These are phyloP conservation scores for Rhizopogon sp. DNA, from an alignment of 768 basidiomycete genomes.

Conservation along the genomic window DNA sequence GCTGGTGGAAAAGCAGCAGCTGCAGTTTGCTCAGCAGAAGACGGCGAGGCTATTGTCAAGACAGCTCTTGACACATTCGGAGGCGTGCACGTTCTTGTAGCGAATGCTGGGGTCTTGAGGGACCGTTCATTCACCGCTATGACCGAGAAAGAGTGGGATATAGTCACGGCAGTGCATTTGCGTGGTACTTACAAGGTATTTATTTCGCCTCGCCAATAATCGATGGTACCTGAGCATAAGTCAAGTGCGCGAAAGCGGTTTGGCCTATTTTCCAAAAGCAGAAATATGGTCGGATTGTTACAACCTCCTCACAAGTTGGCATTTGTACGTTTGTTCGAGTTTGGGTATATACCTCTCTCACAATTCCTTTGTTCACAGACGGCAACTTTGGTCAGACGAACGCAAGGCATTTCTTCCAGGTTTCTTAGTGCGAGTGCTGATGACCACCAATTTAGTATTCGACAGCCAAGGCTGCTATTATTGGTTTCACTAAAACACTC, in stretches of 20 bases:
- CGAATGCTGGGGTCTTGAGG: slow-evolving; percentile 91
- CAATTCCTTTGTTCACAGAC: slow-evolving; percentile 39
- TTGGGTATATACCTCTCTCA: background rate
- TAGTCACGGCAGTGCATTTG: slow-evolving; percentile 84
- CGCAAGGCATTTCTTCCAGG: slow-evolving; percentile 29
- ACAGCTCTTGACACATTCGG: slow-evolving; percentile 85
- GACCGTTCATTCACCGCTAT: slow-evolving; percentile 91
- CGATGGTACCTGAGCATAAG: background rate
- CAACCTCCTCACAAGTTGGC: slow-evolving; percentile 89
- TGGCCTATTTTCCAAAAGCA: slow-evolving; percentile 98
- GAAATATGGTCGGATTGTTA: slow-evolving; percentile 92
- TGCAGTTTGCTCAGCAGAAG: slow-evolving; percentile 84
- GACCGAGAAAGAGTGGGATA: slow-evolving; percentile 92
- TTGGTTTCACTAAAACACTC: slow-evolving; percentile 84
- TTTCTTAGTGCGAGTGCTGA: background rate
- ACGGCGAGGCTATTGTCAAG: slow-evolving; percentile 87
- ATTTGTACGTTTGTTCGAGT: slow-evolving; percentile 59
- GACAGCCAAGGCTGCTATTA: slow-evolving; percentile 89
- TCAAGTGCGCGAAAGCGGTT: slow-evolving; percentile 83
- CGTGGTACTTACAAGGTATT: slow-evolving; percentile 84
- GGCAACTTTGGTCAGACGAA: slow-evolving; percentile 97
- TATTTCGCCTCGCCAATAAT: background rate
- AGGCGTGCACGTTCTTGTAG: slow-evolving; percentile 78
- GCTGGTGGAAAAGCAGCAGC: slow-evolving; percentile 87
- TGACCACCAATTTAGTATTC: slow-evolving; percentile 52